These are phyloP conservation scores for Favolaschia claudopus DNA, from an alignment of 768 basidiomycete genomes.

Conservation along the genomic window DNA sequence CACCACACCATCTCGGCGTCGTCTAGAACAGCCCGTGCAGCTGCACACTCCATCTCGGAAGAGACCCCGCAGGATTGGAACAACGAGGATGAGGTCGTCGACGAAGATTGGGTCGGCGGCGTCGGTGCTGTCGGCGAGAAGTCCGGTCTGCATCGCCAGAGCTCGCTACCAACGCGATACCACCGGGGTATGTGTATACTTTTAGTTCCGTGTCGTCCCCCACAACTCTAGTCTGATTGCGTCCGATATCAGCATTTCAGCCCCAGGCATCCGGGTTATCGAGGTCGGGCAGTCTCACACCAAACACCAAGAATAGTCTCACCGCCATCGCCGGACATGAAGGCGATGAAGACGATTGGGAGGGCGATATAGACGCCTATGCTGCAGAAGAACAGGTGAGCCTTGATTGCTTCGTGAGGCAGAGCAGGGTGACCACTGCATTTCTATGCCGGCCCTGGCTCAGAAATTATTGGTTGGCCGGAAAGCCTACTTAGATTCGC, in stretches of 20 bases:
- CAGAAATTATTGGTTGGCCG: not conserved
- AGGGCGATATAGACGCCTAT: constrained; percentile 65
- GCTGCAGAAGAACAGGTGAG: constrained; percentile 66
- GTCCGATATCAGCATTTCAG: constrained; percentile 54
- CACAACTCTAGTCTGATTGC: constrained; percentile 26
- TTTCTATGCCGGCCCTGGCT: not conserved
- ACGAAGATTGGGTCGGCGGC: constrained; percentile 82
- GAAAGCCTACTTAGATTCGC: too few species aligned
- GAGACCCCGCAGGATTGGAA: constrained; percentile 64
- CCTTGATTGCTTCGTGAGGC: constrained; percentile 10
- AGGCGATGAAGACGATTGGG: constrained; percentile 91
- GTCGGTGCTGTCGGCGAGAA: constrained; percentile 88
- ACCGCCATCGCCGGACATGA: constrained; percentile 87
- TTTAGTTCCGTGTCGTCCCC: constrained; percentile 6
- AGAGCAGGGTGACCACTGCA: constrained; percentile 24
- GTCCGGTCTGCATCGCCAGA: constrained; percentile 79
- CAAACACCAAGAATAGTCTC: constrained; percentile 81
- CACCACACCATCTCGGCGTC: constrained; percentile 86
- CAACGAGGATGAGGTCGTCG: constrained; percentile 81
- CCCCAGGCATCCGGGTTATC: constrained; percentile 45
- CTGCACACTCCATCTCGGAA: constrained; percentile 71
- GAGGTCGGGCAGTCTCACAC: constrained; percentile 69
- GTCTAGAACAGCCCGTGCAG: constrained; percentile 67
- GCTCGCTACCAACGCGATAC: constrained; percentile 82
- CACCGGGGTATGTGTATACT: constrained; percentile 64